Evolutionary conservation across 2,329 filamentous ascomycete species (phyloP).

Genomic region (Lachnellula cervina): DNA sequence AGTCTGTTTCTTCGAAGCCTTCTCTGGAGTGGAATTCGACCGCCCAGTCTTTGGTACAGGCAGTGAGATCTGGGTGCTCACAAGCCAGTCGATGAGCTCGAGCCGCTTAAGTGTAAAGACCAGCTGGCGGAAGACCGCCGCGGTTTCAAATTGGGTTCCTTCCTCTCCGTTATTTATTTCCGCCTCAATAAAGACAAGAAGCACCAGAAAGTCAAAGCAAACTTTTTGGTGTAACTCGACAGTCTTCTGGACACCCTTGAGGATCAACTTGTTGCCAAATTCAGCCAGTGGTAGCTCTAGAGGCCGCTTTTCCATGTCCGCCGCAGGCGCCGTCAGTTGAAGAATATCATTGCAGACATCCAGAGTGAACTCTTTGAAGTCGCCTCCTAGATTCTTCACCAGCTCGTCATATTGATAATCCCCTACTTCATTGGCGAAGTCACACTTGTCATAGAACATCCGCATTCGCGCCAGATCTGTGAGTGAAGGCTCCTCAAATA

Average conservation of each 20-base stretch:
- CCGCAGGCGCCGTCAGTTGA: slow-evolving; percentile 40
- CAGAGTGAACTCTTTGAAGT: slow-evolving; percentile 54
- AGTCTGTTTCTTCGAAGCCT: slow-evolving; percentile 35
- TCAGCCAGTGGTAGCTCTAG: slow-evolving; percentile 53
- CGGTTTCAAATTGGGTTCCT: slow-evolving; percentile 61
- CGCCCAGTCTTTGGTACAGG: slow-evolving; percentile 41
- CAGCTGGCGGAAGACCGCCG: slow-evolving; percentile 66
- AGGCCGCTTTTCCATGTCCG: slow-evolving; percentile 27
- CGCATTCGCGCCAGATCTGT: slow-evolving; percentile 71
- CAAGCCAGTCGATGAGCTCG: slow-evolving; percentile 68
- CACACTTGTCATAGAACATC: slow-evolving; percentile 71
- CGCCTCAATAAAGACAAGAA: slow-evolving; percentile 81
- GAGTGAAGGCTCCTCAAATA: slow-evolving; percentile 67
- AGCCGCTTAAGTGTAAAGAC: slow-evolving; percentile 67
- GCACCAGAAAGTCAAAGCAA: slow-evolving; percentile 74
- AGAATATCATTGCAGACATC: slow-evolving; percentile 51
- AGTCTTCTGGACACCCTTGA: slow-evolving; percentile 75
- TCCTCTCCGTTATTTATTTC: slow-evolving; percentile 72
- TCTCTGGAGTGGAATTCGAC: slow-evolving; percentile 29
- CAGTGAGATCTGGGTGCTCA: slow-evolving; percentile 52
- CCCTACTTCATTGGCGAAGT: slow-evolving; percentile 72
- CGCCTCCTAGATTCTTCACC: slow-evolving; percentile 62
- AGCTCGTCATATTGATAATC: slow-evolving; percentile 75
- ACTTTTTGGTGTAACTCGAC: slow-evolving; percentile 68
- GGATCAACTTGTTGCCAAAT: slow-evolving; percentile 70